Base-by-base conservation (phyloP, 306 rosid genomes). In the Pterocarpus macrocarpus region DNA sequence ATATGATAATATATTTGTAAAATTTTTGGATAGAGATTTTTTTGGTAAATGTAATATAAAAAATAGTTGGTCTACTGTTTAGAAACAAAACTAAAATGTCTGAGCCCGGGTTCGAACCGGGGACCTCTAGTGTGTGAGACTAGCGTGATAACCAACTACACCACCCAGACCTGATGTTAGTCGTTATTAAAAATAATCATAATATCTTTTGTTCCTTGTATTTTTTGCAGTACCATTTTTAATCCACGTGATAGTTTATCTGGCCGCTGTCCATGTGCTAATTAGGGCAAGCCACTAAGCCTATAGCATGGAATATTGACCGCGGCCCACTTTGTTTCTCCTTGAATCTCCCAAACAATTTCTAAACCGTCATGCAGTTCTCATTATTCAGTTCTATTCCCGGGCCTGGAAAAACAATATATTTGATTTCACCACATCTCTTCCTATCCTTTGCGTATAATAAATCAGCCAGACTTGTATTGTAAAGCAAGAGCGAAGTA, bases 71-170 rank as follows among this genome's bases (percentile, higher is more conserved):
- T 8, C 47, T 3, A 6, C 1, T 43, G 8, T 6, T 5, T 5
- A 47, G 13, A 47, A 47, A 47, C 53, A 5, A 9, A 43, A 43
- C 5, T 5, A 38, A 8, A 5, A 12, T 86, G 88, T 87, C 90
- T 87, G 90, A 87, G 88, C 90, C 88, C 90, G 82, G 88, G 90
- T 79, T 87, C 90, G 88, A 87, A 87, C 90, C 85, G 88, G 88
- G 88, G 88, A 84, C 90, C 86, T 84, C 88, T 84, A 87, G 90
- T 87, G 90, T 87, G 90, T 87, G 88, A 87, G 88, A 87, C 90
- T 87, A 87, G 88, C 88, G 88, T 84, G 90, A 87, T 87, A 81
- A 87, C 88, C 90, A 58, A 87, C 90, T 87, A 84, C 90, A 87
- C 90, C 90, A 87, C 88, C 90, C 88, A 87, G 90, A 84, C 90